A percentile compares a stretch with the other conserved stretches of the same genome.
Conservation (phyloP, 73 alveolate species). For the Paramecium tetraurelia region DNA sequence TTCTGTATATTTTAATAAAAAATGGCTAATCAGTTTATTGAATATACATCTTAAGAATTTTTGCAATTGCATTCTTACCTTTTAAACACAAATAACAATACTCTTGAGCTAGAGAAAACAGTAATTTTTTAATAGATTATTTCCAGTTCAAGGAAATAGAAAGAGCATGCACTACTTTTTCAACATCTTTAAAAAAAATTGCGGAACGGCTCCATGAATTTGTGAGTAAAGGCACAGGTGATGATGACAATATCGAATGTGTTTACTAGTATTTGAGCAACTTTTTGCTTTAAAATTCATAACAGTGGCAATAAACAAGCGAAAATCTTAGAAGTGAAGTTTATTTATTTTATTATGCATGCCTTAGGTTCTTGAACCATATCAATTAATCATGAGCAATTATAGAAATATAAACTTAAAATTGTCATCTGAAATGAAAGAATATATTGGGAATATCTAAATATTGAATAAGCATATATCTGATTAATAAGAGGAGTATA, state of each 20-base stretch:
- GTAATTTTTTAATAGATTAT: background rate
- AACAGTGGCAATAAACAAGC: background rate
- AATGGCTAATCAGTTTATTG: background rate
- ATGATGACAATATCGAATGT: conserved; percentile 40
- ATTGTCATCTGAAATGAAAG: background rate
- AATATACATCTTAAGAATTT: background rate
- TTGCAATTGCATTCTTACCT: conserved; percentile 10
- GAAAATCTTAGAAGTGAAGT: conserved; percentile 41
- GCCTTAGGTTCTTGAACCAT: conserved; percentile 20
- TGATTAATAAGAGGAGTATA: conserved; percentile 28
- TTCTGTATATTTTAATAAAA: background rate
- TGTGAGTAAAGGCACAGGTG: conserved; percentile 46
- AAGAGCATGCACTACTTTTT: background rate
- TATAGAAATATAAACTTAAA: conserved; percentile 21
- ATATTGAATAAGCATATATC: background rate
- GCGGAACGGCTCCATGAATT: conserved; percentile 19
- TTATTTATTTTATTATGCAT: background rate
- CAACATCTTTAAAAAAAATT: background rate
- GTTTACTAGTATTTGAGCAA: conserved; percentile 40
- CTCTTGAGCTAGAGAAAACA: background rate
- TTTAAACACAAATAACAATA: background rate
- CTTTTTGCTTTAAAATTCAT: conserved; percentile 2
- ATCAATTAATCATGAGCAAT: background rate
- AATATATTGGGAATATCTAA: background rate
- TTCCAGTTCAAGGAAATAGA: conserved; percentile 10